phyloP scores from a whole-genome alignment of 768 basidiomycete genomes.

The Cubamyces sp. region DNA sequence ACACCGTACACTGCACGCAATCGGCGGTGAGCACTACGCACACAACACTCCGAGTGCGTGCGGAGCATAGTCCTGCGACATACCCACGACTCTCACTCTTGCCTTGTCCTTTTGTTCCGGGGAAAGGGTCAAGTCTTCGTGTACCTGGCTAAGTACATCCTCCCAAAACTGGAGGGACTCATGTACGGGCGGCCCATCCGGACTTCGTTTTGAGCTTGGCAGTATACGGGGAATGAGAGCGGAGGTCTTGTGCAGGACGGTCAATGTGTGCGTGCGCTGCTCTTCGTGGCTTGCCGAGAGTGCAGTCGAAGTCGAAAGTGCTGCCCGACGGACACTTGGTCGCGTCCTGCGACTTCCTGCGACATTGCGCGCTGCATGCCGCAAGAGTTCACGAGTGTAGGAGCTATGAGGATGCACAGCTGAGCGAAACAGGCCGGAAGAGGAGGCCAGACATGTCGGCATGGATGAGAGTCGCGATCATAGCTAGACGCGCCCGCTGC shows the following conservation, averaged over 20 bases:
- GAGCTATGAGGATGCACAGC: slow-evolving; percentile 16
- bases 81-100: slow-evolving; percentile 52
- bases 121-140: slow-evolving; percentile 35
- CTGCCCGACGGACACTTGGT: slow-evolving; percentile 19
- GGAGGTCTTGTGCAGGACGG: slow-evolving; percentile 53
- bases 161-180: slow-evolving; percentile 53
- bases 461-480: slow-evolving; percentile 30
- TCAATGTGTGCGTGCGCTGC: slow-evolving; percentile 40
- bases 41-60: too few relatives aligned
- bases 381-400: neutral
- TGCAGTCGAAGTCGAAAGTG: slow-evolving; percentile 20
- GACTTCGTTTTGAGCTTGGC: slow-evolving; percentile 26
- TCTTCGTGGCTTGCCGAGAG: slow-evolving; percentile 11
- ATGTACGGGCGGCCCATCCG: slow-evolving; percentile 17
- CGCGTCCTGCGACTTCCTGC: neutral
- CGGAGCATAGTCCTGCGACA: slow-evolving; percentile 26
- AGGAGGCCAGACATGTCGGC: slow-evolving; percentile 35
- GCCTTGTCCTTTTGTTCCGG: slow-evolving; percentile 35
- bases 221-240: slow-evolving; percentile 51
- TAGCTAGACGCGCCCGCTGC: slow-evolving; percentile 16
- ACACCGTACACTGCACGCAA: slow-evolving; percentile 55
- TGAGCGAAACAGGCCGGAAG: slow-evolving; percentile 26
- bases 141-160: slow-evolving; percentile 42
- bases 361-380: neutral
- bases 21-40: neutral